Conservation (phyloP, 2,329 filamentous ascomycete species). For the Chrysoporthe puriensis region DNA sequence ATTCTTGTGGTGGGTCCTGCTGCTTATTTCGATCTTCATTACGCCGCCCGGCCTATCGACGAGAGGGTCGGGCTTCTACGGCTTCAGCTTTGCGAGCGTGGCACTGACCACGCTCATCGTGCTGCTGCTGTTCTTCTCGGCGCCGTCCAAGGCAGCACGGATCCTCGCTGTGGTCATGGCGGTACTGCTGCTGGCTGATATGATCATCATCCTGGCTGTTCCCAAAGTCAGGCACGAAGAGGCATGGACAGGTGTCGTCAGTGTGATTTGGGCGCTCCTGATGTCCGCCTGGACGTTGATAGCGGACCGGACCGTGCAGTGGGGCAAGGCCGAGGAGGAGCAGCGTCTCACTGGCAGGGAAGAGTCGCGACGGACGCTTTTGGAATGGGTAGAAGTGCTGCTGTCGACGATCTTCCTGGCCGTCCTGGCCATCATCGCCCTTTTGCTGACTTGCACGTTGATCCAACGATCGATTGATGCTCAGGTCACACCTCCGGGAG, state of each 20-base stretch:
- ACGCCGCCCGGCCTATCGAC: conserved; percentile 86
- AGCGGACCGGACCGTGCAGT: conserved; percentile 81
- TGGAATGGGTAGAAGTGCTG: conserved; percentile 84
- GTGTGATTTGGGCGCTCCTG: conserved; percentile 79
- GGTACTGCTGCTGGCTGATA: conserved; percentile 70
- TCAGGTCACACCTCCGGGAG: conserved; percentile 72
- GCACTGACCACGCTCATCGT: conserved; percentile 76
- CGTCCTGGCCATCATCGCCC: conserved; percentile 66
- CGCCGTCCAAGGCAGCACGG: conserved; percentile 79
- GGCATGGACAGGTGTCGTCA: conserved; percentile 87
- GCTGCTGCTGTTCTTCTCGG: conserved; percentile 82
- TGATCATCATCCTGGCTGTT: conserved; percentile 79
- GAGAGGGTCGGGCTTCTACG: conserved; percentile 89
- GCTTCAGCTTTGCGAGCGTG: conserved; percentile 81
- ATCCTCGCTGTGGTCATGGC: conserved; percentile 72
- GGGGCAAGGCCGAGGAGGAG: conserved; percentile 93
- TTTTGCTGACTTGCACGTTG: conserved; percentile 80
- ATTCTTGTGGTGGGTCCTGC: conserved; percentile 89
- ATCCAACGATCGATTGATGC: conserved; percentile 81
- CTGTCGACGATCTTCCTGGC: conserved; percentile 72
- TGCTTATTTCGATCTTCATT: conserved; percentile 88
- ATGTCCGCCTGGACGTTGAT: conserved; percentile 79
- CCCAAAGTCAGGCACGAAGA: conserved; percentile 78
- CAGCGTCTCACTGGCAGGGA: conserved; percentile 86
- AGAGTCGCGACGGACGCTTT: conserved; percentile 79